phyloP scores from a whole-genome alignment of 2,329 filamentous ascomycete genomes.

The Tolypocladium tundrense region DNA sequence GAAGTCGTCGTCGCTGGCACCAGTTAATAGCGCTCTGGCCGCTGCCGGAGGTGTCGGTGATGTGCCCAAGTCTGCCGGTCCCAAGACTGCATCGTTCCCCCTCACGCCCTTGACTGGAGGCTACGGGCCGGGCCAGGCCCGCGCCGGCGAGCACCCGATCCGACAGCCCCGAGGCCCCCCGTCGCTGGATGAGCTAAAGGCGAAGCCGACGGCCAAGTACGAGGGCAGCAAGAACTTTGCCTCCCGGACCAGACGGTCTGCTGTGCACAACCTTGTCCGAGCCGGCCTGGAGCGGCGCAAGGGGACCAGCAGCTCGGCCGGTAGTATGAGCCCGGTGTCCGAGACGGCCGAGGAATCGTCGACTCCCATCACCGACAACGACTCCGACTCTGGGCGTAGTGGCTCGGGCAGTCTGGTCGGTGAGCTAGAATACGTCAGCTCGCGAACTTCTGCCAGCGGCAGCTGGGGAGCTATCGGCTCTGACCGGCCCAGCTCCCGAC shows the following conservation, averaged over 20 bases:
- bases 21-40: constrained; percentile 40
- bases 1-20: constrained; percentile 70
- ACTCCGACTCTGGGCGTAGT: constrained; percentile 61
- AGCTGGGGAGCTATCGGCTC: constrained; percentile 74
- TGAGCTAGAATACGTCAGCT: constrained; percentile 59
- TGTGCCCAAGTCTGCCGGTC: constrained; percentile 49
- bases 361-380: constrained; percentile 62
- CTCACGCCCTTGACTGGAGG: constrained; percentile 70
- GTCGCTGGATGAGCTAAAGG: constrained; percentile 78
- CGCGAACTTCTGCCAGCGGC: constrained; percentile 65
- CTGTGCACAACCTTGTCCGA: constrained; percentile 82
- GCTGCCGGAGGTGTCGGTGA: constrained; percentile 31
- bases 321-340: constrained; percentile 82
- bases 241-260: constrained; percentile 81
- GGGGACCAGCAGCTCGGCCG: constrained; percentile 58
- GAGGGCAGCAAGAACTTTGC: constrained; percentile 98
- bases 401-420: constrained; percentile 73
- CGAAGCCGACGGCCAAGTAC: constrained; percentile 82
- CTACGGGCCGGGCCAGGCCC: constrained; percentile 86
- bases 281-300: constrained; percentile 81
- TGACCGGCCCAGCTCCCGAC: constrained; percentile 63
- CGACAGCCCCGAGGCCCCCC: constrained; percentile 91
- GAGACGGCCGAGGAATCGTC: constrained; percentile 62
- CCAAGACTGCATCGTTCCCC: constrained; percentile 73
- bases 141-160: constrained; percentile 86